Conservation (phyloP, 257 asterid genomes). For the Orobanche coerulescens region DNA sequence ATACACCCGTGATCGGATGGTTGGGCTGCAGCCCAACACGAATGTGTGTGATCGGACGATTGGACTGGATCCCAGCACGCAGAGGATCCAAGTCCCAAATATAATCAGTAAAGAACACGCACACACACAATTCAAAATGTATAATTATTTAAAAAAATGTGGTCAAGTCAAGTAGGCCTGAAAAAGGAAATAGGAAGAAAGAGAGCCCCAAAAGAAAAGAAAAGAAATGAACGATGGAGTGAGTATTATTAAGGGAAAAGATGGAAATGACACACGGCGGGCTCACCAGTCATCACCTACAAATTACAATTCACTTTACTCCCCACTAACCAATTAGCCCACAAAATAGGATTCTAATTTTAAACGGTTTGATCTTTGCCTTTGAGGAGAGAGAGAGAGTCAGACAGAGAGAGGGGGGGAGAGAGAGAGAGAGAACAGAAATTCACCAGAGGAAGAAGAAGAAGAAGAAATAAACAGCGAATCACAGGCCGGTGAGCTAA, state of each 20-base stretch:
- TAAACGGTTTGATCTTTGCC: conserved; percentile 16
- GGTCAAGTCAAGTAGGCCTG: too few relatives aligned
- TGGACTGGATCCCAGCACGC: too few relatives aligned
- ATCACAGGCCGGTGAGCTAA: conserved; percentile 15
- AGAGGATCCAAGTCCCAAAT: too few relatives aligned
- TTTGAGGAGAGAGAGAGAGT: neutral
- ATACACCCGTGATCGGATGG: too few relatives aligned
- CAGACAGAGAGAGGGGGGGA: neutral
- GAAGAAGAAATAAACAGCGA: neutral
- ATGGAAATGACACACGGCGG: conserved; percentile 22
- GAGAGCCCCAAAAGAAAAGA: neutral
- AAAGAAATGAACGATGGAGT: neutral
- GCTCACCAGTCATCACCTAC: conserved; percentile 29
- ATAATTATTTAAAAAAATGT: too few relatives aligned
- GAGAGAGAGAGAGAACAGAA: neutral
- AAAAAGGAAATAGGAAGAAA: too few relatives aligned
- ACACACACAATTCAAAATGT: too few relatives aligned
- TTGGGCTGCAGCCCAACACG: too few relatives aligned
- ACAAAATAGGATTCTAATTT: conserved; percentile 15
- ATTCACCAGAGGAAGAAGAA: conserved; percentile 1
- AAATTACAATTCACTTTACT: conserved; percentile 1
- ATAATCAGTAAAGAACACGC: too few relatives aligned
- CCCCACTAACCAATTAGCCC: conserved; percentile 20
- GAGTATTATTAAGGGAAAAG: conserved; percentile 17
- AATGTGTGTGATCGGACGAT: too few relatives aligned